These are phyloP conservation scores for Vararia minispora DNA, from an alignment of 768 basidiomycete genomes.

Conservation along the genomic window DNA sequence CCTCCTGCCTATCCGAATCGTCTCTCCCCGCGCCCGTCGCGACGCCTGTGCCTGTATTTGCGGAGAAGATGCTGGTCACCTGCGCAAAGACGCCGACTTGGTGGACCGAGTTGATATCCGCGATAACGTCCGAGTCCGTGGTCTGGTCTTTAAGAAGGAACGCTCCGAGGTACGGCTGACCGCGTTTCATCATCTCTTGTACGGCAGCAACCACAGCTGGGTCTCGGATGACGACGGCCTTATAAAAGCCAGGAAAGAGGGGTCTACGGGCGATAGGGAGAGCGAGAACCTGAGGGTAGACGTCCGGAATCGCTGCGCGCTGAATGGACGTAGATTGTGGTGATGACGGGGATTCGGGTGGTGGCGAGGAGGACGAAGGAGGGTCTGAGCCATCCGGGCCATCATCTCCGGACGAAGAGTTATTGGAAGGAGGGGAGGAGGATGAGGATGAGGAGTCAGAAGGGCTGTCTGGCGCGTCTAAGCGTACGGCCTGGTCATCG, in stretches of 20 bases:
- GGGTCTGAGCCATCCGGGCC: constrained; percentile 28
- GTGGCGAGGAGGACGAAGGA: constrained; percentile 27
- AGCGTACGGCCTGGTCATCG: constrained; percentile 1
- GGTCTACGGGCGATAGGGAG: constrained; percentile 92
- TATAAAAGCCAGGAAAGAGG: constrained; percentile 96
- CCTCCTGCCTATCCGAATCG: constrained; percentile 74
- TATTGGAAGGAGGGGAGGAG: constrained; percentile 27
- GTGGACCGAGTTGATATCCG: constrained; percentile 79
- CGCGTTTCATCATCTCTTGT: constrained; percentile 93
- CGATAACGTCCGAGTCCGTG: constrained; percentile 86
- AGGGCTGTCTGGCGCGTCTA: constrained; percentile 7
- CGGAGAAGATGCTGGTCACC: constrained; percentile 86
- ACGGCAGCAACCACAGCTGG: constrained; percentile 87
- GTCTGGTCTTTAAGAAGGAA: constrained; percentile 94
- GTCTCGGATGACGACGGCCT: constrained; percentile 89
- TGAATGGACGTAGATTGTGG: constrained; percentile 48
- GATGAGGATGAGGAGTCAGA: constrained; percentile 19
- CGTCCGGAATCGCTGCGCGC: constrained; percentile 79
- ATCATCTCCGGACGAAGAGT: constrained; percentile 29
- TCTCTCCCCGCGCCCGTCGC: too few species aligned
- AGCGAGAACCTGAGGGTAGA: constrained; percentile 90
- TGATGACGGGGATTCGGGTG: constrained; percentile 25
- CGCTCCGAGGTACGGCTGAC: constrained; percentile 94
- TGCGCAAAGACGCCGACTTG: constrained; percentile 94
- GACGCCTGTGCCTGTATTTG: constrained; percentile 33